Conservation (phyloP, 768 basidiomycete species). For the Neoboletus magnificus region DNA sequence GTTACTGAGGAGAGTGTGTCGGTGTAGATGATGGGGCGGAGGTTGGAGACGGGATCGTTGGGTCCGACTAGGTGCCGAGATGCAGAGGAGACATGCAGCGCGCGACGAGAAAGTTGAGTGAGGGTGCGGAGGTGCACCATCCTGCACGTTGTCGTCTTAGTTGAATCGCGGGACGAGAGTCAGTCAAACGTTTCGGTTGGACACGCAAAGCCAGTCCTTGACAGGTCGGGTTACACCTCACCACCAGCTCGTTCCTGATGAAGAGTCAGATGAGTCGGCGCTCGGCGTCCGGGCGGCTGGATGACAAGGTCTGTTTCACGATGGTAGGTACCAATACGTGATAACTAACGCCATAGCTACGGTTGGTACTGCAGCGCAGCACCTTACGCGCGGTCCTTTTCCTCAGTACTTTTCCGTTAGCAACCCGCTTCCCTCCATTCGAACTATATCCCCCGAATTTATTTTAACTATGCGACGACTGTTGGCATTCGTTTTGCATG, state of each 20-base stretch:
- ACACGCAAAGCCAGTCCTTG: not conserved
- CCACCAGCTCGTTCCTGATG: too few relatives aligned
- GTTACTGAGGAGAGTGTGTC: constrained; percentile 42
- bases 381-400: not conserved
- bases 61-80: constrained; percentile 54
- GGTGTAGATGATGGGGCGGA: constrained; percentile 77
- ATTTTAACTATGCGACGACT: constrained; percentile 10
- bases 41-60: constrained; percentile 73
- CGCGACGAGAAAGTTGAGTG: constrained; percentile 12
- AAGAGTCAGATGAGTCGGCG: too few relatives aligned
- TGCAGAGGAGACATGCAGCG: constrained; percentile 25
- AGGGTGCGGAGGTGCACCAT: not conserved
- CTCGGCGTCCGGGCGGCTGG: too few relatives aligned
- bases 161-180: not conserved
- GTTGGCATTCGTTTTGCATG: constrained; percentile 30
- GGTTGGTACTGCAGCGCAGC: not conserved
- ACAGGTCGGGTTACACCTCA: not conserved
- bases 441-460: not conserved
- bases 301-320: not conserved
- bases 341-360: too few relatives aligned
- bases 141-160: not conserved
- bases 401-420: not conserved
- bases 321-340: not conserved
- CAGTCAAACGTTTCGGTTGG: not conserved
- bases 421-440: not conserved